Conservation (phyloP, 2,329 filamentous ascomycete species). For the Colletotrichum phormii region DNA sequence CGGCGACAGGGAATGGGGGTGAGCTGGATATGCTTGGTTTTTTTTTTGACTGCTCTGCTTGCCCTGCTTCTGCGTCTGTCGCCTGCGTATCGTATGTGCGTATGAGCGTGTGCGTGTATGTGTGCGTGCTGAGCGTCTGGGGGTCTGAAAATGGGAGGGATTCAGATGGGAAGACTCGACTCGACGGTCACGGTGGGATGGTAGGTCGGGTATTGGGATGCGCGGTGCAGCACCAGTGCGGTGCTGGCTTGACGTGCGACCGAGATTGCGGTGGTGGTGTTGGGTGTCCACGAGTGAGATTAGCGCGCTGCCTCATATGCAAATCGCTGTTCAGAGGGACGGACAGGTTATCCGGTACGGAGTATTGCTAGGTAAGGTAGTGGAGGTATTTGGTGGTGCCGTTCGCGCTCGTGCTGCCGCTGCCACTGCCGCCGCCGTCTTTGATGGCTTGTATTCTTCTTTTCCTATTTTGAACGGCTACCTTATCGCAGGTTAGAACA, state of each 20-base stretch:
- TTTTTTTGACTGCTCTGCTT: not conserved
- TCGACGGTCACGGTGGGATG: not conserved
- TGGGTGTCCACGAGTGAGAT: not conserved
- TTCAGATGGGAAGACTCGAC: too few relatives aligned
- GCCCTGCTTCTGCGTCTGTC: not conserved
- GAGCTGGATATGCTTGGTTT: slow-evolving; percentile 24
- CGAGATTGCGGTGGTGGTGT: not conserved
- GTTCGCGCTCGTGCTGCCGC: slow-evolving; percentile 24
- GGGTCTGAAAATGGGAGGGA: not conserved
- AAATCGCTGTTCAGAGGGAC: not conserved
- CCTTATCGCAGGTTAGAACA: slow-evolving; percentile 1
- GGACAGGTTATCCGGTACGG: not conserved
- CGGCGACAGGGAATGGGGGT: slow-evolving; percentile 29
- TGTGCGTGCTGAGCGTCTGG: not conserved
- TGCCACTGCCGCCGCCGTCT: slow-evolving; percentile 4
- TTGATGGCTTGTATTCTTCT: not conserved
- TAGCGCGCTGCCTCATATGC: not conserved
- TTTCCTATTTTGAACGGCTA: not conserved
- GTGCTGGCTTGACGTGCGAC: not conserved
- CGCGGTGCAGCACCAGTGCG: not conserved
- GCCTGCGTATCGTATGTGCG: not conserved
- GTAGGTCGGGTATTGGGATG: not conserved
- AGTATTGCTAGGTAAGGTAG: not conserved
- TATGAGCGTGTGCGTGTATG: too few relatives aligned
- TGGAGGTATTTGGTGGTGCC: not conserved